Evolutionary conservation across 2,329 filamentous ascomycete genomes (phyloP).

Genomic region (Periconia digitata): DNA sequence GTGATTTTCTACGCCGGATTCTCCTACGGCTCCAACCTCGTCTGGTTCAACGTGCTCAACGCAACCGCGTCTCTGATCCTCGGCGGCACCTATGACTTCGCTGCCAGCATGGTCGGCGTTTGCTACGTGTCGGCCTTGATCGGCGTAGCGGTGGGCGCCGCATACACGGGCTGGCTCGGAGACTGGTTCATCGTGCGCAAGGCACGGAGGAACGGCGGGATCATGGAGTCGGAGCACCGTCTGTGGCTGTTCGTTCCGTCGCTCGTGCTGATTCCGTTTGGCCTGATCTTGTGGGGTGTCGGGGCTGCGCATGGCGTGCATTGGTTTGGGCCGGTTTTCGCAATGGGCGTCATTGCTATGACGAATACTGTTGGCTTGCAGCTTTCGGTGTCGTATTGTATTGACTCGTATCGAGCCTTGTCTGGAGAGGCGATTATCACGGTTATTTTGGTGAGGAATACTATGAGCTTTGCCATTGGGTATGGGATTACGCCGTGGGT

Average conservation of each 20-base stretch:
- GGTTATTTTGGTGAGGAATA: constrained; percentile 54
- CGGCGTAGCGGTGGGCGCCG: constrained; percentile 39
- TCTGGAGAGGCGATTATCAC: constrained; percentile 54
- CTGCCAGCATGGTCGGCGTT: constrained; percentile 42
- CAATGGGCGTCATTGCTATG: constrained; percentile 49
- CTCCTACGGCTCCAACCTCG: constrained; percentile 42
- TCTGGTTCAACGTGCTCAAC: constrained; percentile 50
- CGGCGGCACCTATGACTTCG: constrained; percentile 40
- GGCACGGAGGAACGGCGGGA: constrained; percentile 38
- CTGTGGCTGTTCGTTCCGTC: constrained; percentile 43
- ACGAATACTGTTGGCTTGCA: constrained; percentile 50
- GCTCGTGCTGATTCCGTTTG: constrained; percentile 46
- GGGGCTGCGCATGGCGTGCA: constrained; percentile 50
- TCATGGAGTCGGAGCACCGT: constrained; percentile 42
- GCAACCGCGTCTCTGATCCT: constrained; percentile 46
- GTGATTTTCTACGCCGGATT: constrained; percentile 45
- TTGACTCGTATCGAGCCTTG: constrained; percentile 53
- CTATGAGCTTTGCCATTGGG: constrained; percentile 53
- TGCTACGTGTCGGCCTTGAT: constrained; percentile 40
- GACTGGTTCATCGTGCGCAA: constrained; percentile 36
- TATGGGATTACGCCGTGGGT: constrained; percentile 56
- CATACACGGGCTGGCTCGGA: constrained; percentile 36
- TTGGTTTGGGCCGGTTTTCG: constrained; percentile 51
- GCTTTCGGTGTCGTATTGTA: constrained; percentile 49
- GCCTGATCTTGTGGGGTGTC: constrained; percentile 53